These are phyloP conservation scores for Populus davidiana DNA, from an alignment of 345 rosid species.

Conservation along the genomic window DNA sequence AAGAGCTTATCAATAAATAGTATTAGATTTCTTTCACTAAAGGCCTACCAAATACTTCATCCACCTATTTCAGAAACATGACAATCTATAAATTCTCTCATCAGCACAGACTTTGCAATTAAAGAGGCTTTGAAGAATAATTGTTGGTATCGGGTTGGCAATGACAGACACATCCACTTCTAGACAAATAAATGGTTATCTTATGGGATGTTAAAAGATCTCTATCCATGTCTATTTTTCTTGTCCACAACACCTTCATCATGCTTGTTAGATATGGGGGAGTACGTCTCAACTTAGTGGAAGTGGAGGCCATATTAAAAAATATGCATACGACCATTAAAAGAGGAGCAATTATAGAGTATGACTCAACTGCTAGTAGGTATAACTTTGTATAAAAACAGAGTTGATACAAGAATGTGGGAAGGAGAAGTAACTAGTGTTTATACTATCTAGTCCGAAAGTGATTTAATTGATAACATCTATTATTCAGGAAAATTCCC, in stretches of 20 bases:
- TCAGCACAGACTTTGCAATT: neutral
- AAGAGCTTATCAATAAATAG: no score
- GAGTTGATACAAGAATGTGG: neutral
- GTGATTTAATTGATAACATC: neutral
- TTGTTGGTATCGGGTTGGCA: no score
- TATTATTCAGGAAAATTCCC: neutral
- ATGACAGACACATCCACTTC: neutral
- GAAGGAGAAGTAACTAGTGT: neutral
- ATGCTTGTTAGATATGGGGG: no score
- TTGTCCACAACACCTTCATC: no score
- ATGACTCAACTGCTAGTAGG: neutral
- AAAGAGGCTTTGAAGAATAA: neutral
- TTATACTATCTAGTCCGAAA: no score
- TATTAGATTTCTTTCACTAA: no score
- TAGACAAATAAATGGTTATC: neutral
- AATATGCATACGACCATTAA: no score
- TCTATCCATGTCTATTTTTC: no score
- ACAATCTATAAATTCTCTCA: neutral
- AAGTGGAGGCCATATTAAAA: fast-evolving
- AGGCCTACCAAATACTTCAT: neutral
- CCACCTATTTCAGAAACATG: no score
- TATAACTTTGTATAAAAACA: no score
- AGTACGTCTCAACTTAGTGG: neutral
- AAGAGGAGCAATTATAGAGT: no score
- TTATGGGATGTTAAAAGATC: neutral